Base-by-base conservation (phyloP, 148 eudicot species). In the Heliosperma pusillum region DNA sequence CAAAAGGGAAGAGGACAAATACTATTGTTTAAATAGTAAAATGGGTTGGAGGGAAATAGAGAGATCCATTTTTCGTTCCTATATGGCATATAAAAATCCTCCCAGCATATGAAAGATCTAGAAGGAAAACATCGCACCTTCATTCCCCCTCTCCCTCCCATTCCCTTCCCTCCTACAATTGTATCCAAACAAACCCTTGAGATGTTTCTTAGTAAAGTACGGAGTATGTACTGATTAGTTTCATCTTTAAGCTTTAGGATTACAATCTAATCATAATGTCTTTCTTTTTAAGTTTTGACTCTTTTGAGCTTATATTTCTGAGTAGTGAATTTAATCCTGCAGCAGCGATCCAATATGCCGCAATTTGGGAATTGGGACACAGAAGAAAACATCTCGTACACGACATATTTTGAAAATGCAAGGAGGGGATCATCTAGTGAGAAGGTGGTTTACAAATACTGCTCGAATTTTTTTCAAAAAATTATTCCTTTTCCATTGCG, bases 311-410 rank as follows among this genome's bases (percentile, higher is more conserved):
- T 33, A 27, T 50, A 5, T 75, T 70, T 63, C 73, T 75, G 10
- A 75, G 26, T 17, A 60, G 60, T 44, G 62, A 19, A 29, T 68
- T 33, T 53, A 25, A 13, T 76, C 71, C 26, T 82, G 82, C 69
- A 70, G 89, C 77, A 88, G 82, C 79, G 63, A 26, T 61, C 89
- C 67, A 83, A 84, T 73, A 66, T 79, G 76, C 89, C 86, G 1
- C 74, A 79, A 76, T 88, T 84, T 81, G 89, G 89, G 25, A 71
- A 86, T 70, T 88, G 89, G 91, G 87, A 88, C 74, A 80, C 59
- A 61, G 86, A 77, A 73, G 89, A 86, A 77, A 60, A 84, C 64
- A 65, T 82, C 61, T 67, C 78, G 40, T 83, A 83, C 74, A 82
- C 87, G 33, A 77, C 65, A 24, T 79, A 67, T 60, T 88, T 85